Evolutionary conservation across 768 basidiomycete genomes (phyloP).

Genomic region (Termitomyces sp.): DNA sequence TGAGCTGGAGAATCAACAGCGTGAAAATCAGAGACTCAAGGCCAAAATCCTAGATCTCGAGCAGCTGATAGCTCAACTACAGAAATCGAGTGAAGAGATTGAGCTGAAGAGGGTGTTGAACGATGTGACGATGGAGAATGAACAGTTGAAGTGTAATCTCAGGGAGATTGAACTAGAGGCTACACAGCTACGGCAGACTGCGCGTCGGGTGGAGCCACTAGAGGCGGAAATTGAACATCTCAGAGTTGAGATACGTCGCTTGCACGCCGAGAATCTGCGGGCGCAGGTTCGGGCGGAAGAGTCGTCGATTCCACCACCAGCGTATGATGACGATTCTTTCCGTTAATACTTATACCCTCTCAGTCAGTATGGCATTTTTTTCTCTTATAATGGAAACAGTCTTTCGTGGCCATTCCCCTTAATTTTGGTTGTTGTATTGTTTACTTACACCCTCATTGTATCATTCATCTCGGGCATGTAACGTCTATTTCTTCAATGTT

Average conservation of each 20-base stretch:
- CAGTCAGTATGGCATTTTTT: not conserved
- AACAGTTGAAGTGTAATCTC: constrained; percentile 29
- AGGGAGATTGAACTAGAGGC: constrained; percentile 17
- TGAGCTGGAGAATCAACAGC: constrained; percentile 26
- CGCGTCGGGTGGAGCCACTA: constrained; percentile 3
- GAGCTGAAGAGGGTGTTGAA: constrained; percentile 22
- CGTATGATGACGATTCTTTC: constrained; percentile 13
- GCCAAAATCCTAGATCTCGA: constrained; percentile 29
- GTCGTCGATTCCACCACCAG: constrained; percentile 12
- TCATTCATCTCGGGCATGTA: no score
- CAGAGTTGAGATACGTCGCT: constrained; percentile 11
- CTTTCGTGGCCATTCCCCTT: no score
- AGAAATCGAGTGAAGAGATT: constrained; percentile 24
- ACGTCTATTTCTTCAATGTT: no score
- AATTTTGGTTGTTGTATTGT: no score
- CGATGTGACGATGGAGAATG: constrained; percentile 31
- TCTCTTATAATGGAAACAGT: no score
- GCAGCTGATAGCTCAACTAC: constrained; percentile 26
- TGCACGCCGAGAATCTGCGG: constrained; percentile 8
- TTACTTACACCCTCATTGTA: no score
- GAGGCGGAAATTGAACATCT: constrained; percentile 10
- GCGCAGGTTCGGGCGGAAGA: constrained; percentile 6
- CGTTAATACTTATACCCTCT: not conserved
- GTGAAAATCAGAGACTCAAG: constrained; percentile 30
- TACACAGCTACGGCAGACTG: constrained; percentile 6